Evolutionary conservation across 163 green algal species (phyloP).

Genomic region (Scenedesmus sp.): DNA sequence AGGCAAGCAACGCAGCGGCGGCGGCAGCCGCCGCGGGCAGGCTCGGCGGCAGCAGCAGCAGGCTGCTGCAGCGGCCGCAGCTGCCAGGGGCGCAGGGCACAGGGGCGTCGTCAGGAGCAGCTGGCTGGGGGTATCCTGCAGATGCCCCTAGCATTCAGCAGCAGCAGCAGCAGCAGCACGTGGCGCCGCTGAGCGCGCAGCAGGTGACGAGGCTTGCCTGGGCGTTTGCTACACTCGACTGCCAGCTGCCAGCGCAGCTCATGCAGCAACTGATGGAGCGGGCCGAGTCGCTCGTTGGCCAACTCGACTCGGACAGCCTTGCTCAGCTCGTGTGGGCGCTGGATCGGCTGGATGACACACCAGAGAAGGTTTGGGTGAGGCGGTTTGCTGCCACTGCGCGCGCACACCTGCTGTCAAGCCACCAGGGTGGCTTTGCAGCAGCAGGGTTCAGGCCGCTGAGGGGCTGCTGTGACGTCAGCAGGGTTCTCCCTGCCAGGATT

Average conservation of each 20-base stretch:
- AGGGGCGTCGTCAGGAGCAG: conserved; percentile 21
- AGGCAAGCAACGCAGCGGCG: neutral
- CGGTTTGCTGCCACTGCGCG: conserved; percentile 22
- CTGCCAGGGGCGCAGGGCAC: neutral
- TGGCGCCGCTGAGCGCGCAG: neutral
- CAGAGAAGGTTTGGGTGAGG: conserved; percentile 25
- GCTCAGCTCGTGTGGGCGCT: conserved; percentile 48
- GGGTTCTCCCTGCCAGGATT: conserved; percentile 12
- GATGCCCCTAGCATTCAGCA: neutral
- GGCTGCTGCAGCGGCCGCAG: conserved; percentile 15
- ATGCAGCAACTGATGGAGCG: conserved; percentile 26
- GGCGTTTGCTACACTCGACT: conserved; percentile 38
- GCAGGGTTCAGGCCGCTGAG: neutral
- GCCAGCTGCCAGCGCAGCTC: conserved; percentile 9
- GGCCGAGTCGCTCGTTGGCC: neutral
- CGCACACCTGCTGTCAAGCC: neutral
- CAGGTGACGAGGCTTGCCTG: conserved; percentile 29
- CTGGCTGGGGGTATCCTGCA: neutral
- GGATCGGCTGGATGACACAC: conserved; percentile 33
- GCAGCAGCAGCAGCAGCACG: conserved; percentile 13
- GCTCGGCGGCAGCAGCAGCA: conserved; percentile 20
- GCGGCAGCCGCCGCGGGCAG: neutral
- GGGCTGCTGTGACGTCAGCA: neutral
- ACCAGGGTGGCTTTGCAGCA: neutral
- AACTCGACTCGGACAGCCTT: conserved; percentile 19